Evolutionary conservation across 345 rosid species (phyloP), one percentile per base, ranked within the genome.

Genomic region (Citrus cavaleriei): DNA sequence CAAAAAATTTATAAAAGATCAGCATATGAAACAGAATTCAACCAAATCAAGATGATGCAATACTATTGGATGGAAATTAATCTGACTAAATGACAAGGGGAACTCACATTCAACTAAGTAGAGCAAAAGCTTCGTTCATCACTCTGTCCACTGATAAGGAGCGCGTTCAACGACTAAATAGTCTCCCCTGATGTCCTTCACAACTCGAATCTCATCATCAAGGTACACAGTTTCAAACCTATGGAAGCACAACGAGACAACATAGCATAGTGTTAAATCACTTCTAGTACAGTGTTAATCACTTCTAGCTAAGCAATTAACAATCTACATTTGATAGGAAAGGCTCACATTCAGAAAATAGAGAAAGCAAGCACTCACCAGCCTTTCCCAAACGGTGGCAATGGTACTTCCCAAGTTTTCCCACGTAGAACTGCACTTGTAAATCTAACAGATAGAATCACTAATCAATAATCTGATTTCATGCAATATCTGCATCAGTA

Each of bases 351-450:
- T 63, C 62, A 64, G 63, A 28, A 69, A 70, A 25, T 25, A 46
- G 51, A 46, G 18, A 46, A 54, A 54, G 21, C 22, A 57, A 67
- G 38, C 21, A 83, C 98, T 87, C 75, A 95, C 98, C 97, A 95
- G 69, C 98, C 98, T 87, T 90, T 85, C 78, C 98, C 98, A 76
- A 91, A 93, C 10, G 98, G 98, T 62, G 98, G 98, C 82, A 95
- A 81, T 6, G 95, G 98, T 38, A 93, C 61, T 88, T 93, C 97
- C 98, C 97, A 93, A 40, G 32, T 83, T 75, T 73, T 84, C 65
- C 90, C 97, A 54, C 95, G 87, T 38, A 95, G 78, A 76, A 93
- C 93, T 3, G 98, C 98, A 28, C 94, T 87, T 13, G 85, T 93
- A 80, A 95, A 95, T 80, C 97, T 90, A 80, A 82, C 13, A 67